A percentile compares a stretch with the other conserved stretches of the same genome.
Evolutionary conservation across 805 yeast genomes (phyloP).

Genomic region (Torulaspora indica): DNA sequence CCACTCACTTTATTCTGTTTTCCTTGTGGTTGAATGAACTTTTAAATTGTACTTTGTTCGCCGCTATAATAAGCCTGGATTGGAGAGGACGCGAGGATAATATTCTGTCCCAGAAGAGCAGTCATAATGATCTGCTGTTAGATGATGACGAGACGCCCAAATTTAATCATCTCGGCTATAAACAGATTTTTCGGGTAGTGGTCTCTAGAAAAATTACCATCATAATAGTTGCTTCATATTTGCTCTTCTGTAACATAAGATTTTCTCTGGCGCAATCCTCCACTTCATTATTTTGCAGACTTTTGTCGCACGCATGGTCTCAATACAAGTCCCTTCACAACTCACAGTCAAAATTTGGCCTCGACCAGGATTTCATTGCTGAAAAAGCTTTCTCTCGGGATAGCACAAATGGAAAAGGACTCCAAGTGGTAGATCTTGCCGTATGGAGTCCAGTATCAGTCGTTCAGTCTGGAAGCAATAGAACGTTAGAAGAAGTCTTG

Average conservation of each 20-base stretch:
- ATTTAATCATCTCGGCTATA: constrained; percentile 4
- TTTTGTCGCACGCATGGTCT: constrained; percentile 11
- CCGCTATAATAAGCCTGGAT: constrained; percentile 65
- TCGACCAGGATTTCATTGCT: constrained; percentile 15
- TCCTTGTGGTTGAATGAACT: constrained; percentile 55
- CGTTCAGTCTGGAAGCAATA: constrained; percentile 2
- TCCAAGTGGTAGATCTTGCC: constrained; percentile 6
- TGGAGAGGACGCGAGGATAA: constrained; percentile 56
- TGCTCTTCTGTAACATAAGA: constrained; percentile 12
- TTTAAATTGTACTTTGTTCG: constrained; percentile 58
- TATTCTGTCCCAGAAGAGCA: constrained; percentile 39
- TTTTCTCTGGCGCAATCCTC: constrained; percentile 18
- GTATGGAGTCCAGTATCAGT: constrained; percentile 10
- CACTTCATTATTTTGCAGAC: constrained; percentile 17
- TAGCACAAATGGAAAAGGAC: not conserved
- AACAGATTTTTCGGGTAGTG: not conserved
- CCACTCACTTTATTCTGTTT: constrained; percentile 44
- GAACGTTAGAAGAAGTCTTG: not conserved
- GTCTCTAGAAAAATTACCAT: constrained; percentile 5
- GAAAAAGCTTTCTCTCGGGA: constrained; percentile 6
- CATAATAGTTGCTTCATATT: constrained; percentile 5
- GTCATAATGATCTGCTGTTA: constrained; percentile 2
- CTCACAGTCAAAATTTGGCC: constrained; percentile 9
- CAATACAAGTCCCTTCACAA: constrained; percentile 5
- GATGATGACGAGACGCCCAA: constrained; percentile 6